Percentiles rank a stretch among this genome's conserved stretches.
Conservation (phyloP, 176 grass and related monocot species). For the Aegilops sharonensis region DNA sequence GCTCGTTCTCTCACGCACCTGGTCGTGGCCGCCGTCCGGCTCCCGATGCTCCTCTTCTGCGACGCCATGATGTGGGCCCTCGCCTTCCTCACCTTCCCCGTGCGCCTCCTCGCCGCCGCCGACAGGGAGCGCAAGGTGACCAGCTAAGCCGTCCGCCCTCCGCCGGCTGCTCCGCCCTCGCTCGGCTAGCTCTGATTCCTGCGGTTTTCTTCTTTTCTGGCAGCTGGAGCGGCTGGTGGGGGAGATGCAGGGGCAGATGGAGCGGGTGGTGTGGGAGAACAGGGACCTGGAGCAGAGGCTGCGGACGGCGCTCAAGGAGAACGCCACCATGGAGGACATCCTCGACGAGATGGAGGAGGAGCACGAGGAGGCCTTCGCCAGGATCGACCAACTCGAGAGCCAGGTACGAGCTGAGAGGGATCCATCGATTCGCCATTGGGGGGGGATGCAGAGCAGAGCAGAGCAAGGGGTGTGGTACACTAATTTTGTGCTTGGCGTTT, state of each 20-base stretch:
- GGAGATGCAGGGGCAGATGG: constrained; percentile 71
- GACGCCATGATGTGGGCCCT: constrained; percentile 36
- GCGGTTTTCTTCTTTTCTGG: neutral
- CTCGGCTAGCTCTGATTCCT: neutral
- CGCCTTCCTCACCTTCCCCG: constrained; percentile 31
- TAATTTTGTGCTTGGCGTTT: neutral
- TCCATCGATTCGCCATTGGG: neutral
- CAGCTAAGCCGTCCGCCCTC: too few species aligned
- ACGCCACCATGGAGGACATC: constrained; percentile 11
- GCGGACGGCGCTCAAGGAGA: constrained; percentile 27
- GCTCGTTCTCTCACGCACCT: neutral
- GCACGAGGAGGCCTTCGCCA: constrained; percentile 31
- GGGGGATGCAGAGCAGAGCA: too few species aligned
- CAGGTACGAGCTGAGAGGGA: neutral
- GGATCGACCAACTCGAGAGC: constrained; percentile 37
- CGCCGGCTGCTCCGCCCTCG: too few species aligned
- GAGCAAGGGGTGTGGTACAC: neutral
- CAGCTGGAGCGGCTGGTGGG: constrained; percentile 41
- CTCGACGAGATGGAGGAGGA: constrained; percentile 67
- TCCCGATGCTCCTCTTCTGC: constrained; percentile 29
- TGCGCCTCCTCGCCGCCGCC: constrained; percentile 38
- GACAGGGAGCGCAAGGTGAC: constrained; percentile 30
- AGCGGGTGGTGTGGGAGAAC: constrained; percentile 46
- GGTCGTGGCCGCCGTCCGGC: neutral
- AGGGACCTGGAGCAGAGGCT: constrained; percentile 39